These are phyloP conservation scores for Trichophyton simii DNA, from an alignment of 2,329 filamentous ascomycete genomes.

Conservation along the genomic window DNA sequence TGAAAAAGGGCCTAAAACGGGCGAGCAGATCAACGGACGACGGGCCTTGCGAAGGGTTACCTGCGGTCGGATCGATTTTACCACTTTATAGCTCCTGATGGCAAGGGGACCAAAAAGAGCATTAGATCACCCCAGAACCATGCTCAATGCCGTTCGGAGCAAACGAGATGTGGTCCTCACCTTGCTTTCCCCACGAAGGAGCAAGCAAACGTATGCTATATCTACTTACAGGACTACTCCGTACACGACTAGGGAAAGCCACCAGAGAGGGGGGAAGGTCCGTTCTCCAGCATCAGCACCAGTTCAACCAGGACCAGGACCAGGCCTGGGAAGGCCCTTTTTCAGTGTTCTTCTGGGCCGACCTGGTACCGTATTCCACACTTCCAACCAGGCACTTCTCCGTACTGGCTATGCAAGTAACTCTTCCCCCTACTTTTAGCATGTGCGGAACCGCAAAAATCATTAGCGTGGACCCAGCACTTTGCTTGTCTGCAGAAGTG, in stretches of 20 bases:
- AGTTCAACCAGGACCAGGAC: neutral
- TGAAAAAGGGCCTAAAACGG: neutral
- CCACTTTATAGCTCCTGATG: neutral
- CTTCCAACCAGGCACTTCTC: neutral
- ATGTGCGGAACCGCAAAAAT: neutral
- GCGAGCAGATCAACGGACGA: neutral
- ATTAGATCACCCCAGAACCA: slow-evolving; percentile 1
- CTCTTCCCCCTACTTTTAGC: neutral
- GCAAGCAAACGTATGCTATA: neutral
- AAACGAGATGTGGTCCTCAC: neutral
- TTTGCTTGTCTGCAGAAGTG: slow-evolving; percentile 1
- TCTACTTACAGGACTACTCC: neutral
- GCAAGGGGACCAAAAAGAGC: neutral
- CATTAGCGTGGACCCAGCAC: neutral
- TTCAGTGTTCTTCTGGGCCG: neutral
- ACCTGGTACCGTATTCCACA: neutral
- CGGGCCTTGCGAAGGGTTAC: neutral
- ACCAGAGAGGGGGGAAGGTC: neutral
- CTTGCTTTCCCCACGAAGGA: neutral
- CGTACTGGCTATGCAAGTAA: neutral
- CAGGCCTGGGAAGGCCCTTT: neutral
- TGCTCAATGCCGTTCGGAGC: neutral
- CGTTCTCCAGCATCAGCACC: neutral
- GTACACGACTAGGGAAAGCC: neutral
- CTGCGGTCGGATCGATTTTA: neutral